Base-by-base conservation (phyloP, 139 green algal genomes). In the Pleodorina starrii region DNA sequence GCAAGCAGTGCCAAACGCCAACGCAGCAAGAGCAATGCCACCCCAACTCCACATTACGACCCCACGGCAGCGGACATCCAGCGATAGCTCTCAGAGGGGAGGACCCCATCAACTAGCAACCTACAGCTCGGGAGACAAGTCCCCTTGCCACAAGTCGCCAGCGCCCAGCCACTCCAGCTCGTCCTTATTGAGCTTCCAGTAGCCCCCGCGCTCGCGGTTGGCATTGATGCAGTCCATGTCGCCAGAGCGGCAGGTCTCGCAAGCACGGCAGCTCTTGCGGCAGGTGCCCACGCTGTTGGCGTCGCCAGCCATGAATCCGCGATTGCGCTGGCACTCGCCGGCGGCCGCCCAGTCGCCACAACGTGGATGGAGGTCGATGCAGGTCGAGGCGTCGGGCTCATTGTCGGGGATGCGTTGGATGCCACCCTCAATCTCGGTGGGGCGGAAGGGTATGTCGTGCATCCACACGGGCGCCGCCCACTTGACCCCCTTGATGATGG, bases 311-410 rank as follows among this genome's bases (percentile, higher is more conserved):
- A 96, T 96, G 86, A 90, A 96, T 11, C 57, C 72, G 5, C 60
- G n/a, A 86, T 96, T 96, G 36, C 90, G 89, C 72, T 82, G 3
- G 66, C 93, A 96, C 86, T 95, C 92, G n/a, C 93, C 93, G 0
- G 32, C n/a, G 1, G 46, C 59, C 0, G 94, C 92, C 94, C 94
- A 96, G 0, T 88, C 72, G 1, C 63, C 36, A 77, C 93, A 94
- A 27, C 46, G 66, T 2, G 76, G 36, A 57, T 92, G 51, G 35
- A 21, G 17, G 85, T 95, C 90, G 12, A 81, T 19, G 69, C 92
- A 95, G 14, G 73, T 0, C 11, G 88, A 87, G 11, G 92, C 90
- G 57, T 95, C 92, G 29, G 89, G 36, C 36, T 89, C 84, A 1
- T 48, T 12, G 69, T 81, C 84, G 16, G 36, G 36, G 16, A 57